A percentile compares a stretch with the other conserved stretches of the same genome.
Conservation (phyloP, 768 basidiomycete genomes). For the Mycena floridula region DNA sequence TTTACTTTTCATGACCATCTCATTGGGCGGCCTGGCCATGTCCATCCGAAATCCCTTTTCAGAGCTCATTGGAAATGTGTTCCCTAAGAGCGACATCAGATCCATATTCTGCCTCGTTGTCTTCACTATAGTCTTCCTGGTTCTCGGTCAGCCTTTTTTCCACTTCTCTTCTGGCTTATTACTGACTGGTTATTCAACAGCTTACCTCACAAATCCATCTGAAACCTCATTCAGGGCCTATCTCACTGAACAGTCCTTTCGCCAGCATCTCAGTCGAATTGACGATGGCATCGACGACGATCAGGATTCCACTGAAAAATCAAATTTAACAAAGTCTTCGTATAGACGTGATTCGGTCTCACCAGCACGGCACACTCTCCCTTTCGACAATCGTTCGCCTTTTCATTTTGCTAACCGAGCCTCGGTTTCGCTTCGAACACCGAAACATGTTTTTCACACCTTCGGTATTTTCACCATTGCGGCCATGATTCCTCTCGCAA, state of each 20-base stretch:
- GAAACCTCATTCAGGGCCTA: slow-evolving; percentile 92
- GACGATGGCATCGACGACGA: slow-evolving; percentile 60
- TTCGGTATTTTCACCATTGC: slow-evolving; percentile 88
- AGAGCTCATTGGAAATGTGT: slow-evolving; percentile 42
- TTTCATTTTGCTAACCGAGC: slow-evolving; percentile 93
- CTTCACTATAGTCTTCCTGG: slow-evolving; percentile 59
- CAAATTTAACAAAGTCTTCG: slow-evolving; percentile 21
- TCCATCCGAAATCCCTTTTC: slow-evolving; percentile 50
- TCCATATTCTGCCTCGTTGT: slow-evolving; percentile 67
- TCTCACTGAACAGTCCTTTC: slow-evolving; percentile 96
- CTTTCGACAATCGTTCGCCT: slow-evolving; percentile 35
- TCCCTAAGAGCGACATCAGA: slow-evolving; percentile 58
- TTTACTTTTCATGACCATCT: slow-evolving; percentile 58
- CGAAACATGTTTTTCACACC: slow-evolving; percentile 79
- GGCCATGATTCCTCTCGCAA: slow-evolving; percentile 55
- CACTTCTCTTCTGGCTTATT: slow-evolving; percentile 7
- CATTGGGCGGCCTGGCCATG: slow-evolving; percentile 56
- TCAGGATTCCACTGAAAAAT: slow-evolving; percentile 21
- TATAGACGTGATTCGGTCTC: too few relatives aligned
- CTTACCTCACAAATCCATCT: slow-evolving; percentile 91
- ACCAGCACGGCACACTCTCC: slow-evolving; percentile 19
- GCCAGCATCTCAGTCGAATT: slow-evolving; percentile 84
- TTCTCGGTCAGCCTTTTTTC: slow-evolving; percentile 54
- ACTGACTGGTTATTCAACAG: slow-evolving; percentile 39
- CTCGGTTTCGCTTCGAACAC: slow-evolving; percentile 87